phyloP scores from a whole-genome alignment of 1,284 basidiomycete species.

The Omphalotus olearius region DNA sequence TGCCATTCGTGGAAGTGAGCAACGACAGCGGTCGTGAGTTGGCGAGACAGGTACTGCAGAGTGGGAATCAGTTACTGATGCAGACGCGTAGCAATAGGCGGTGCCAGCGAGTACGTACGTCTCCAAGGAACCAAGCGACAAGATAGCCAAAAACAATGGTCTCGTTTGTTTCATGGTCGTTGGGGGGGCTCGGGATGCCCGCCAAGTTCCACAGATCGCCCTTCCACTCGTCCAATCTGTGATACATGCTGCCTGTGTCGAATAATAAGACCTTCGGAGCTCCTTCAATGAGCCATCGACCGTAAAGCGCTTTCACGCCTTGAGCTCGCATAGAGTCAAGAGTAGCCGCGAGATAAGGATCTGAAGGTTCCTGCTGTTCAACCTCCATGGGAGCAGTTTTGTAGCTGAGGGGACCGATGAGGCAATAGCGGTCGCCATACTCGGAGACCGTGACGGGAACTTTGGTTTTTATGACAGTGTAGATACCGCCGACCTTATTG shows the following conservation, averaged over 20 bases:
- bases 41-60: constrained; percentile 71
- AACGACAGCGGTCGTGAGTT: constrained; percentile 82
- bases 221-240: constrained; percentile 97
- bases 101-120: constrained; percentile 50
- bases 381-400: constrained; percentile 99
- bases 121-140: constrained; percentile 98
- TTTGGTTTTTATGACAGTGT: constrained; percentile 99
- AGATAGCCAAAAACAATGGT: constrained; percentile 99
- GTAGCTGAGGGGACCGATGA: constrained; percentile 95
- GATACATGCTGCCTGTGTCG: constrained; percentile 88
- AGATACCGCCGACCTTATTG: constrained; percentile 98
- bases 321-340: constrained; percentile 79
- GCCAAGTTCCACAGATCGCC: constrained; percentile 96
- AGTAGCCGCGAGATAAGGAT: constrained; percentile 64
- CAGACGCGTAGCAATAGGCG: constrained; percentile 10
- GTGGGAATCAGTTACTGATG: constrained; percentile 14
- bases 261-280: constrained; percentile 93
- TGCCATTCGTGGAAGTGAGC: constrained; percentile 99
- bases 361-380: constrained; percentile 84
- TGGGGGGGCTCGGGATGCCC: constrained; percentile 93
- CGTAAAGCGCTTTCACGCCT: constrained; percentile 93
- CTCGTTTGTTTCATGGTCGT: constrained; percentile 98
- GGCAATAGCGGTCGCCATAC: constrained; percentile 87
- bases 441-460: constrained; percentile 95
- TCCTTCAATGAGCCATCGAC: constrained; percentile 97